These are phyloP conservation scores for Quercus suber DNA, from an alignment of 306 rosid species.

Conservation along the genomic window DNA sequence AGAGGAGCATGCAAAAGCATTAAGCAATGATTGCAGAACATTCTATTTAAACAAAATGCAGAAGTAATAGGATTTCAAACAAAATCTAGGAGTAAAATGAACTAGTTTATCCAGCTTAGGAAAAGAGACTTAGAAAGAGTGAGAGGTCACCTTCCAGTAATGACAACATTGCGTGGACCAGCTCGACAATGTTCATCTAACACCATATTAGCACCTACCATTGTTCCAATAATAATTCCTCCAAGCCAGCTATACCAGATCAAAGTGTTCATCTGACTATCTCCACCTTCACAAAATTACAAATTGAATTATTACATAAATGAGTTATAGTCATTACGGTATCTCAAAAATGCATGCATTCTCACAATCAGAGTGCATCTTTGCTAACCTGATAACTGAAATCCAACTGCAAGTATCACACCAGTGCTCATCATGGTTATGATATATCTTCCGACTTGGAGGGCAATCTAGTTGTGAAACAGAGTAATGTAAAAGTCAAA, in stretches of 20 bases:
- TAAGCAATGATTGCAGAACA: neutral
- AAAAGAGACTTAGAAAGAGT: neutral
- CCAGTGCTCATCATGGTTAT: constrained; percentile 99
- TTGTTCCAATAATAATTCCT: constrained; percentile 89
- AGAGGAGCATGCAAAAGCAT: neutral
- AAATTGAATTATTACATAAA: constrained; percentile 1
- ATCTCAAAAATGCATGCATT: neutral
- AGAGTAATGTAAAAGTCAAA: neutral
- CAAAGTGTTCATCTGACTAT: constrained; percentile 66
- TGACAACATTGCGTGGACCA: constrained; percentile 90
- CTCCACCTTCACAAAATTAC: constrained; percentile 62
- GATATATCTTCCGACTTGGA: constrained; percentile 89
- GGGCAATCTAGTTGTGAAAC: constrained; percentile 51
- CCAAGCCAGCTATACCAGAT: constrained; percentile 98
- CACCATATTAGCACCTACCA: constrained; percentile 92
- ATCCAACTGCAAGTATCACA: constrained; percentile 74
- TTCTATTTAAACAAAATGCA: neutral
- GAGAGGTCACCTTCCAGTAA: constrained; percentile 76
- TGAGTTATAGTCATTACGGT: neutral
- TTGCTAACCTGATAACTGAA: constrained; percentile 82
- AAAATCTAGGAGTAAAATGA: neutral
- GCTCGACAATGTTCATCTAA: constrained; percentile 89
- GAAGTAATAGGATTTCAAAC: neutral
- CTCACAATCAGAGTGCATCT: constrained; percentile 8
- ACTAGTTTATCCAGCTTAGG: constrained; percentile 1